Evolutionary conservation across 2,329 filamentous ascomycete genomes (phyloP), one percentile per base, ranked within the genome.

Genomic region (Colletotrichum sp.): DNA sequence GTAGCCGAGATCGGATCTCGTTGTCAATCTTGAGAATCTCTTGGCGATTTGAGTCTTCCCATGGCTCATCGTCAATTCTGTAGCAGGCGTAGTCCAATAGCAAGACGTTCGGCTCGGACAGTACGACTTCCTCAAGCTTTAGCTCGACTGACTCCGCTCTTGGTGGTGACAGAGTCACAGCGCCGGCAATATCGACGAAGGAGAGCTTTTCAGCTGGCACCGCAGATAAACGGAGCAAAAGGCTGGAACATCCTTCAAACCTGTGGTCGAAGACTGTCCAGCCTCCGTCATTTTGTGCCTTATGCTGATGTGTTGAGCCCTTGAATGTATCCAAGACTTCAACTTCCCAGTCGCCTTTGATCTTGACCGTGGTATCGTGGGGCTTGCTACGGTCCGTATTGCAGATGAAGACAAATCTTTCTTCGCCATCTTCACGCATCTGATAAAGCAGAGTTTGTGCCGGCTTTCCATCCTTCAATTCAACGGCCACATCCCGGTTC

Each of bases 11-110:
- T 3, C 82, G 80, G n/a, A 82, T 79, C 5, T 79, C 76, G 21
- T 83, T 83, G 36, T 83, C 82, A 18, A 83, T 80, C 32, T 76
- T 77, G 7, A 82, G 79, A 28, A 83, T 78, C 62, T 83, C 82
- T 15, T 74, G 70, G 8, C 64, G 65, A 4, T 71, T 75, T 2
- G 72, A 59, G 10, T 66, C 34, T 9, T 78, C 78, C 80, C 80
- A 82, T 8, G 66, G 57, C 12, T 69, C 74, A 26, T 77, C 75
- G 55, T 79, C 72, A 10, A 83, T 69, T 49, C 79, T 79, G 72
- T 80, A 82, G 15, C 75, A 69, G 3, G 81, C 82, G 52, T 80
- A 81, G 71, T 83, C 82, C 5, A 83, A 78, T 15, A 83, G 76
- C 5, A 83, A 72, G 15, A 83, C 82, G 49, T 83, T 83, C 1